Base-by-base conservation (phyloP, 805 yeast genomes). In the Dipodascus albidus region DNA sequence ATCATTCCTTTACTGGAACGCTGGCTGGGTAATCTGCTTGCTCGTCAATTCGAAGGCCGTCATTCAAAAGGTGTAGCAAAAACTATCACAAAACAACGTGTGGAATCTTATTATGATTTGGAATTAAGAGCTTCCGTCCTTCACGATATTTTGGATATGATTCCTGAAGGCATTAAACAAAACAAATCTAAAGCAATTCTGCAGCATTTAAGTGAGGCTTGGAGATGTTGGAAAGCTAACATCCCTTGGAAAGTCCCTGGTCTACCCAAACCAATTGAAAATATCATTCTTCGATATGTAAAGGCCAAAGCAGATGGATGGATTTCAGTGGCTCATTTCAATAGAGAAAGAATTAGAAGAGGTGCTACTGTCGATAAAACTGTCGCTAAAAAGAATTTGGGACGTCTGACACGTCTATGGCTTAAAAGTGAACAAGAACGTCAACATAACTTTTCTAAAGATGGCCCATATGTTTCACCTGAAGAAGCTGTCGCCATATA, bases 221-320 rank as follows among this genome's bases (percentile, higher is more conserved):
- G 99, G 99, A 74, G 99, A 66, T 93, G 98, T 67, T 93, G 99
- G 99, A 93, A 93, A 67, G 99, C 99, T 1, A 91, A 93, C 64
- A 85, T 93, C 55, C 96, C 97, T 0, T 93, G 98, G 98, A 82
- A 87, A 60, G 98, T 93, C 15, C 96, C 96, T 0, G 98, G 98
- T 0, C 73, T 93, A 69, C 99, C 99, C 1, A 85, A 78, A 52
- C 97, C 97, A 0, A 80, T 93, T 23, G 93, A 83, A 59, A 79
- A 80, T 48, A 87, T 93, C 41, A 90, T 93, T 56, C 84, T 87
- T 63, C 78, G 96, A 48, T 93, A 93, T 62, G 83, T 93, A 50
- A 84, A 88, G 62, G 96, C 96, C 0, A 91, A 93, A 66, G 96
- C 98, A 1, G 97, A 91, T 61, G 95, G 96, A 3, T 93, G 98